Conservation (phyloP, 768 basidiomycete genomes). For the Rhodosporidiobolus odoratus region DNA sequence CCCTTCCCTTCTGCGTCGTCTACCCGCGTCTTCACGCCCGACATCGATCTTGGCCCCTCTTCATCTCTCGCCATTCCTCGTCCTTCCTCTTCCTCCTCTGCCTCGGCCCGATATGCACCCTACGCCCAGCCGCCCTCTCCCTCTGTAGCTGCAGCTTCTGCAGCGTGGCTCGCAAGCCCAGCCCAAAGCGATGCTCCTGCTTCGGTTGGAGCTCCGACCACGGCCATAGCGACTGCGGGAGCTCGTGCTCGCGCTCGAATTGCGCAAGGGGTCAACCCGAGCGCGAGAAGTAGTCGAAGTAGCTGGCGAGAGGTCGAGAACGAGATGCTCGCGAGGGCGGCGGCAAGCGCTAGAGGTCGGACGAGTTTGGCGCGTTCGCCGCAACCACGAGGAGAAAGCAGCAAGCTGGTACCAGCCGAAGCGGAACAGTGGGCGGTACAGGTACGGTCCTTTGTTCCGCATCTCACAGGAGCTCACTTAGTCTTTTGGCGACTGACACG, state of each 20-base stretch:
- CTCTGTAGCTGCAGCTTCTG: background rate
- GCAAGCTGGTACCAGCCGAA: background rate
- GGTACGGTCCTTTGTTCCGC: conserved; percentile 3
- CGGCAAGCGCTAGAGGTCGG: background rate
- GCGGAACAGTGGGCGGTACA: conserved; percentile 27
- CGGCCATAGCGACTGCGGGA: background rate
- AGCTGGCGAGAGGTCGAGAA: conserved; percentile 23
- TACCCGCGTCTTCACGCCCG: background rate
- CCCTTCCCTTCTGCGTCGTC: background rate
- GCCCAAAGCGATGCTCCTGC: background rate
- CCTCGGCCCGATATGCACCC: background rate
- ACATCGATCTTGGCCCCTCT: background rate
- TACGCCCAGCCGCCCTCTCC: background rate
- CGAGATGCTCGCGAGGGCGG: conserved; percentile 4
- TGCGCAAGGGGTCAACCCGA: background rate
- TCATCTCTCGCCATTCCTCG: conserved; percentile 1
- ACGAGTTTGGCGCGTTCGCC: background rate
- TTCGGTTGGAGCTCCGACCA: background rate
- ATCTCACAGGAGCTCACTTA: background rate
- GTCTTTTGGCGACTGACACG: background rate
- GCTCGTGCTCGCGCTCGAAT: conserved; percentile 5
- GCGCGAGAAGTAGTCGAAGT: conserved; percentile 2
- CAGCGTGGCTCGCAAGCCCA: background rate
- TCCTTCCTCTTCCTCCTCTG: background rate
- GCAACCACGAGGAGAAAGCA: background rate